Conservation (phyloP, 371 early-diverging fungal species). For the Actinomucor elegans region DNA sequence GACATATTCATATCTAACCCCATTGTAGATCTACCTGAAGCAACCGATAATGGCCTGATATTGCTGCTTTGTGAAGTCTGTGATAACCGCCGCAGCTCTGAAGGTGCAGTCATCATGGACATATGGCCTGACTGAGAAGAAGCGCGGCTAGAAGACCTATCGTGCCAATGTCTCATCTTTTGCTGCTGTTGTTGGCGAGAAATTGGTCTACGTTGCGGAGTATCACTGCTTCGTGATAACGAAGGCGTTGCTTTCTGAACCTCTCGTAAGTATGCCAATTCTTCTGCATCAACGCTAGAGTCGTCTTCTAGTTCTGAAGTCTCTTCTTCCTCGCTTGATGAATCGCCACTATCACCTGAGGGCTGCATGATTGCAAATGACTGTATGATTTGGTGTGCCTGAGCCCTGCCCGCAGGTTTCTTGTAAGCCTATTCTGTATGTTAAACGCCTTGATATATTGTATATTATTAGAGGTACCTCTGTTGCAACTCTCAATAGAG, state of each 20-base stretch:
- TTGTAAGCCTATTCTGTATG: constrained; percentile 30
- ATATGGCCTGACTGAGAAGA: constrained; percentile 25
- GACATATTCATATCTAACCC: background rate
- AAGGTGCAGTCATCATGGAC: constrained; percentile 28
- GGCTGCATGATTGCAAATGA: constrained; percentile 35
- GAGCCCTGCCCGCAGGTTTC: constrained; percentile 39
- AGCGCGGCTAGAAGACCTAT: constrained; percentile 23
- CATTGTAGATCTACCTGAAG: constrained; percentile 10
- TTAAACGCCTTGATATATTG: background rate
- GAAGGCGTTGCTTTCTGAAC: constrained; percentile 8
- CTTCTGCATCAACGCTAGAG: constrained; percentile 27
- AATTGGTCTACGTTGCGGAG: background rate
- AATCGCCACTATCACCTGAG: constrained; percentile 26
- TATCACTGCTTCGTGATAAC: no score
- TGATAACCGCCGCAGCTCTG: constrained; percentile 18
- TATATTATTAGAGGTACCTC: constrained; percentile 16
- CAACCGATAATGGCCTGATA: constrained; percentile 1
- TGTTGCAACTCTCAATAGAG: constrained; percentile 23
- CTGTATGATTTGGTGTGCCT: constrained; percentile 48
- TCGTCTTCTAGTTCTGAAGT: constrained; percentile 19
- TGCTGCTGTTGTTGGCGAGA: background rate
- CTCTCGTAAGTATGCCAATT: constrained; percentile 24
- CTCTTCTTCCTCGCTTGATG: constrained; percentile 24
- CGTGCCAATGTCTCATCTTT: constrained; percentile 1
- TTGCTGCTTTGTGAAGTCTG: constrained; percentile 4